phyloP scores from a whole-genome alignment of 2,329 filamentous ascomycete genomes.

The Cordyceps fumosorosea region DNA sequence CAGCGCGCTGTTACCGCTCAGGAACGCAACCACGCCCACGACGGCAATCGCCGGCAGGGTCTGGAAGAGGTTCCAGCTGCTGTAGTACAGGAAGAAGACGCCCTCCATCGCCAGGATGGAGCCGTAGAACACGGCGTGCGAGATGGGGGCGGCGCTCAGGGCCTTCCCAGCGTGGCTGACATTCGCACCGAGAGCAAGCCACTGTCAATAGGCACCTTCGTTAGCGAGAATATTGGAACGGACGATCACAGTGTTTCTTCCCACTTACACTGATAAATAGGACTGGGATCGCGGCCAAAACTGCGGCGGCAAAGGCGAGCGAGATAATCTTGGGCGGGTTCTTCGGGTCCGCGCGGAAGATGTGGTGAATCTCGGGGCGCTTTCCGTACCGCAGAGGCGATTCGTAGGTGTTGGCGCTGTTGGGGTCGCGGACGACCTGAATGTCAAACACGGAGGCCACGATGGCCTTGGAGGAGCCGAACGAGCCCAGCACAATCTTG shows the following conservation, averaged over 20 bases:
- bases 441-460: conserved; percentile 68
- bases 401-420: conserved; percentile 52
- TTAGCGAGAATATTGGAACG: neutral
- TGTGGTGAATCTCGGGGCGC: conserved; percentile 80
- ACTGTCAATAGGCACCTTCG: conserved; percentile 41
- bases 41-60: conserved; percentile 65
- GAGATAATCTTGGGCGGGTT: conserved; percentile 78
- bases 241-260: neutral
- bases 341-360: conserved; percentile 72
- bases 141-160: conserved; percentile 66
- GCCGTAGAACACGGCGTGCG: conserved; percentile 78
- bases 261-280: conserved; percentile 63
- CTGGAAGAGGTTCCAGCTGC: conserved; percentile 86
- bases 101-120: conserved; percentile 83
- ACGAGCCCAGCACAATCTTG: conserved; percentile 79
- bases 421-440: conserved; percentile 56
- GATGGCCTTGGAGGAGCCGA: conserved; percentile 65
- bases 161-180: conserved; percentile 70
- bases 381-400: conserved; percentile 76
- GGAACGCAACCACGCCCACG: conserved; percentile 64
- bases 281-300: conserved; percentile 66
- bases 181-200: conserved; percentile 78
- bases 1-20: conserved; percentile 84
- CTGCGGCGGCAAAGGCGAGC: conserved; percentile 65
- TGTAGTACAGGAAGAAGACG: conserved; percentile 93